Evolutionary conservation across 148 eudicot species (phyloP).

Genomic region (Tetragonia tetragonoides): DNA sequence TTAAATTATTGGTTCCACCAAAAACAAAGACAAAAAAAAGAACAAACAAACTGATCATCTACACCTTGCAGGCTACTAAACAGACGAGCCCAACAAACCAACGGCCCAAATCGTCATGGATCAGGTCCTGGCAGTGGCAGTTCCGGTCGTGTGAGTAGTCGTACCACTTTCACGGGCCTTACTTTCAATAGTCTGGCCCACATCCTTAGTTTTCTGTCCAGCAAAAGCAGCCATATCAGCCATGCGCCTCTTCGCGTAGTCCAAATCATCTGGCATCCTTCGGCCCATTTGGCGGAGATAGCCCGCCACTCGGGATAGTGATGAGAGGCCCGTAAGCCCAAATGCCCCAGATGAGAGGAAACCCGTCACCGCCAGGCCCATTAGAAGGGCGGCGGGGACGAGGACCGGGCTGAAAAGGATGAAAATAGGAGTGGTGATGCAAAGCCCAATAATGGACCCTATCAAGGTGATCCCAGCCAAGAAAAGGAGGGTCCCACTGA

Average conservation of each 20-base stretch:
- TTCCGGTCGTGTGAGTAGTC: constrained; percentile 13
- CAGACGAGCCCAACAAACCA: constrained; percentile 12
- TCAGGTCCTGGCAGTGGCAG: constrained; percentile 13
- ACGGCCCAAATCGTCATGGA: not conserved
- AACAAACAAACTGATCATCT: not conserved
- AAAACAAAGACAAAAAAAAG: constrained; percentile 7
- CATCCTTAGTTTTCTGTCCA: constrained; percentile 86
- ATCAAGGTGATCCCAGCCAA: constrained; percentile 50
- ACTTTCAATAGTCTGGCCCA: constrained; percentile 59
- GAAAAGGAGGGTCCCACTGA: constrained; percentile 53
- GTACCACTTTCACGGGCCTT: constrained; percentile 60
- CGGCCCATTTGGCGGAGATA: constrained; percentile 37
- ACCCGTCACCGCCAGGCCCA: constrained; percentile 44
- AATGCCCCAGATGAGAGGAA: constrained; percentile 59
- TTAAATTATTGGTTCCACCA: constrained; percentile 1
- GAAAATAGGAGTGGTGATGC: constrained; percentile 55
- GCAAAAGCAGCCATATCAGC: constrained; percentile 50
- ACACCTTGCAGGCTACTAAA: constrained; percentile 4
- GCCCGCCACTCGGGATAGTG: constrained; percentile 47
- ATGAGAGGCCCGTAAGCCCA: constrained; percentile 68
- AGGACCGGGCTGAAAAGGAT: constrained; percentile 74
- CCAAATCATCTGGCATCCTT: constrained; percentile 58
- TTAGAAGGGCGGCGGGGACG: constrained; percentile 51
- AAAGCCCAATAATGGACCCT: constrained; percentile 46
- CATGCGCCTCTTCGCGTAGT: constrained; percentile 54